phyloP scores from a whole-genome alignment of 352 stramenopile genomes.

The Phytopythium aichiense region DNA sequence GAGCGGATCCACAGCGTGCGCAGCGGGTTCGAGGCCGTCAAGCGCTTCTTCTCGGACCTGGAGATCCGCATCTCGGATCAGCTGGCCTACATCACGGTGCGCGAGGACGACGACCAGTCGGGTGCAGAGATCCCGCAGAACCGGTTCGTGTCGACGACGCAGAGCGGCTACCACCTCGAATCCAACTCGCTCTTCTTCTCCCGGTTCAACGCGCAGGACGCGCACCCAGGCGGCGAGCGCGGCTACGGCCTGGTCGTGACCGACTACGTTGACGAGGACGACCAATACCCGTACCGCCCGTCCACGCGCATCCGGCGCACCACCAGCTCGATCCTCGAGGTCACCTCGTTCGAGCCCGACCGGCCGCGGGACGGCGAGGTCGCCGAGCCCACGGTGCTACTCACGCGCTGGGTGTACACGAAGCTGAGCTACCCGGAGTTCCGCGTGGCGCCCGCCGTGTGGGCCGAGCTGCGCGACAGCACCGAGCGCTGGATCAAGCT shows the following conservation, averaged over 20 bases:
- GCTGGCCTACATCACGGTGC: conserved; percentile 40
- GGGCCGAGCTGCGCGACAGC: conserved; percentile 10
- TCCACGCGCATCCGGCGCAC: conserved; percentile 13
- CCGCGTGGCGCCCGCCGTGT: conserved; percentile 4
- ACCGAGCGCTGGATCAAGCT: conserved; percentile 16
- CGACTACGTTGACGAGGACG: conserved; percentile 23
- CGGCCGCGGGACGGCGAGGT: too few species aligned
- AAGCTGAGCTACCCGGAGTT: conserved; percentile 14
- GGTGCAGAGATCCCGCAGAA: conserved; percentile 30
- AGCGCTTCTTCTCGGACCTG: conserved; percentile 32
- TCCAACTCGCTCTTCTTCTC: conserved; percentile 40
- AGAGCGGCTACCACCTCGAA: conserved; percentile 28
- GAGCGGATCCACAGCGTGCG: conserved; percentile 29
- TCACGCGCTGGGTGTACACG: conserved; percentile 18
- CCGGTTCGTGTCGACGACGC: conserved; percentile 32
- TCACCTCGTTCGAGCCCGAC: conserved; percentile 15
- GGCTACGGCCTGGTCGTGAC: conserved; percentile 15
- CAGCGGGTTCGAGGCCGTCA: conserved; percentile 42
- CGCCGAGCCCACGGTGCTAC: conserved; percentile 5
- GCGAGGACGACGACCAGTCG: conserved; percentile 42
- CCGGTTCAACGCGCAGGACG: conserved; percentile 16
- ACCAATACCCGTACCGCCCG: conserved; percentile 16
- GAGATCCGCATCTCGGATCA: conserved; percentile 54
- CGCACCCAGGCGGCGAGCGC: conserved; percentile 9
- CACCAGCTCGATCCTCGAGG: conserved; percentile 19